Percentiles rank a stretch among this genome's conserved stretches.
These are phyloP conservation scores for Astragalus glycyphyllos DNA, from an alignment of 306 rosid species.

Conservation along the genomic window DNA sequence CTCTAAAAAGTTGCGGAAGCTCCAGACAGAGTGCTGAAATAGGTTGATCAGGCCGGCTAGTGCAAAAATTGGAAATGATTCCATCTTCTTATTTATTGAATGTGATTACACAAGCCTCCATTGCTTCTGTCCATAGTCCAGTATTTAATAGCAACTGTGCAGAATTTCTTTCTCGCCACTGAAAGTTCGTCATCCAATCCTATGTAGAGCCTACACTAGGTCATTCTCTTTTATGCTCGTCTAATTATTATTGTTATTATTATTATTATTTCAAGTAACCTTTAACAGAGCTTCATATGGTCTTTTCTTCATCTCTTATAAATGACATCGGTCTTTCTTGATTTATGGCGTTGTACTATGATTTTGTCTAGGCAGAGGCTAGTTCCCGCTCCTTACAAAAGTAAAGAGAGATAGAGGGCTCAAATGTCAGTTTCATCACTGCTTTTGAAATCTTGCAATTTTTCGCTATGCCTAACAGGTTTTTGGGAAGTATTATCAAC, in stretches of 20 bases:
- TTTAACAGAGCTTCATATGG: too few species aligned
- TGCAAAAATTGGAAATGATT: slow-evolving; percentile 6
- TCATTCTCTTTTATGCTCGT: slow-evolving; percentile 44
- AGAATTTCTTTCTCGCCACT: slow-evolving; percentile 33
- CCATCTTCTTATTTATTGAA: background rate
- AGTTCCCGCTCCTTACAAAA: background rate
- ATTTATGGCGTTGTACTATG: background rate
- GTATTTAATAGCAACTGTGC: slow-evolving; percentile 20
- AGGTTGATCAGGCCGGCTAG: slow-evolving; percentile 31
- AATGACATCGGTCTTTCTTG: background rate
- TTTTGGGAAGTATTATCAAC: too few species aligned
- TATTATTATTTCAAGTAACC: too few species aligned
- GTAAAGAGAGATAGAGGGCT: background rate
- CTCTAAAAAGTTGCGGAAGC: slow-evolving; percentile 63
- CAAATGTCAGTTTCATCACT: background rate
- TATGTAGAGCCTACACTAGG: slow-evolving; percentile 44
- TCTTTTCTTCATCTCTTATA: background rate
- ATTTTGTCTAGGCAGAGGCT: background rate
- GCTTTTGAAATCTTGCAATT: too few species aligned
- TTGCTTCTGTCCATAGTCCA: slow-evolving; percentile 48
- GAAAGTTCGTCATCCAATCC: slow-evolving; percentile 45
- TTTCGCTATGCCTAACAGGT: too few species aligned
- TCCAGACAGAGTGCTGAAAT: slow-evolving; percentile 65
- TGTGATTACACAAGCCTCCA: slow-evolving; percentile 36
- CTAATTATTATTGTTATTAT: too few species aligned